Conservation (phyloP, 768 basidiomycete species). For the Steccherinum ochraceum region DNA sequence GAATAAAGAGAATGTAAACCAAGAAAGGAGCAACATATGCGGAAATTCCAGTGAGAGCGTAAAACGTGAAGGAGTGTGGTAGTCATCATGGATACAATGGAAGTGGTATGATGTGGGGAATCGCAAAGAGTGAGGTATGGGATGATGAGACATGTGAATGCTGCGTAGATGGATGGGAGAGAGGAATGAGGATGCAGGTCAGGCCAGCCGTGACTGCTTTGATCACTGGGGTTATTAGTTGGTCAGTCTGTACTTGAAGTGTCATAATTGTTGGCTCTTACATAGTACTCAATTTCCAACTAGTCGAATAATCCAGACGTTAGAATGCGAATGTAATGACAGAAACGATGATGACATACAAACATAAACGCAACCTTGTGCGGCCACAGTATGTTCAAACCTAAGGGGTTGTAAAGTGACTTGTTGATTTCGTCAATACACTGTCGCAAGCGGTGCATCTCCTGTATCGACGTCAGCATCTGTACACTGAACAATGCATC, state of each 20-base stretch:
- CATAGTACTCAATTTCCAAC: slow-evolving; percentile 96
- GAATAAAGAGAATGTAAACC: no score
- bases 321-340: background rate
- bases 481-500: background rate
- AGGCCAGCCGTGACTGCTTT: background rate
- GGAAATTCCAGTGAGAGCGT: no score
- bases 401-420: slow-evolving; percentile 75
- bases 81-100: background rate
- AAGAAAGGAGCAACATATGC: no score
- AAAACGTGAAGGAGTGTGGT: no score
- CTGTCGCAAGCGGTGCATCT: slow-evolving; percentile 62
- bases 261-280: no score
- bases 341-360: slow-evolving; percentile 46
- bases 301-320: slow-evolving; percentile 23
- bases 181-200: background rate
- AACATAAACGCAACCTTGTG: slow-evolving; percentile 82
- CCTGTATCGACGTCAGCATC: slow-evolving; percentile 38
- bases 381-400: slow-evolving; percentile 86
- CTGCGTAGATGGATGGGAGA: no score
- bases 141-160: background rate
- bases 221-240: background rate
- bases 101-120: background rate
- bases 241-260: no score
- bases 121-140: background rate
- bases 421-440: slow-evolving; percentile 66